Base-by-base conservation (phyloP, 2,329 filamentous ascomycete genomes). In the Pestalotiopsis sp. region DNA sequence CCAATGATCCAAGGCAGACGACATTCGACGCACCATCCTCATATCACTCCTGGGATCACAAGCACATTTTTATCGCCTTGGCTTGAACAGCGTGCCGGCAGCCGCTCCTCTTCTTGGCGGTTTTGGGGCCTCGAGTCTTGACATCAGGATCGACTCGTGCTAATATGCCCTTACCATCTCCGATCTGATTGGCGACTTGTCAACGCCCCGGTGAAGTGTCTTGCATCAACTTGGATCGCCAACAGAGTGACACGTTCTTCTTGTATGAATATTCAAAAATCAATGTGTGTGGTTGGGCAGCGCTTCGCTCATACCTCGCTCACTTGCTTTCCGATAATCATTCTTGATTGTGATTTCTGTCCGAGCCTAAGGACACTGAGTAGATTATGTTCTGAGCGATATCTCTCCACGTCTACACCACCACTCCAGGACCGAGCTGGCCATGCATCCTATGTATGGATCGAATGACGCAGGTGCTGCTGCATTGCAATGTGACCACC, bases 371-470 rank as follows among this genome's bases (percentile, higher is more conserved):
- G 39, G 41, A 20, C 11, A 60, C 20, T 45, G 59, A 58, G 66
- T 68, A 67, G 38, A 36, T 39, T 39, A 39, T 9, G 7, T 31
- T 65, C 39, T 27, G 12, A 20, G 13, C 45, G 7, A 56, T 38
- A 25, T 23, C 58, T 68, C 66, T 56, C 66, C 23, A 56, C 64
- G 49, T 31, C 31, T 31, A 1, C 31, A 31, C 31, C 2, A 1
- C 31, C 31, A 31, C 31, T 31, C 31, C 31, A 38, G 12, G 36
- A 60, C 11, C 57, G 49, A 52, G 2, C 11, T 60, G 36, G 59
- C 38, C 62, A 65, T 65, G 67, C 56, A 45, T 49, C 56, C 36
- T 38, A 36, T 9, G 31, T 31, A 65, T 68, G 67, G 61, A 61
- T 58, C 62, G 31, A 31, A 57, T 31, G 6, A 31, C 7, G 31